Conservation (phyloP, 768 basidiomycete genomes). For the Suillus cothurnatus region DNA sequence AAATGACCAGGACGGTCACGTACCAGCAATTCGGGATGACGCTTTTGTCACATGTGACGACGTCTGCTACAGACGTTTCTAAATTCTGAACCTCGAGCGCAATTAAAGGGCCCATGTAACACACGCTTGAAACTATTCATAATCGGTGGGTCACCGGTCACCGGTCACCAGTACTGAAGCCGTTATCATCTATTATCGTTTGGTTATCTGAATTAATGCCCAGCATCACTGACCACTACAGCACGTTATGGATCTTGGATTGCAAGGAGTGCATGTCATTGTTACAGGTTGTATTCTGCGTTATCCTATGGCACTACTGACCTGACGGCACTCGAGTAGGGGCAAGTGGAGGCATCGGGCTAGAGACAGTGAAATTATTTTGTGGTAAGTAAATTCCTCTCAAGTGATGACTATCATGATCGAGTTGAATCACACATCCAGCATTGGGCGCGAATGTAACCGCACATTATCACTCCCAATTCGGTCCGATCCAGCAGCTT, state of each 20-base stretch:
- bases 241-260: conserved; percentile 53
- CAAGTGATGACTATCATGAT: not conserved
- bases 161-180: no score
- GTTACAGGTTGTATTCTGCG: conserved; percentile 52
- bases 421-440: conserved; percentile 25
- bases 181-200: not conserved
- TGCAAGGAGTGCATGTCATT: conserved; percentile 64
- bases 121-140: no score
- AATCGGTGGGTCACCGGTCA: no score
- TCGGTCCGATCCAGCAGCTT: conserved; percentile 43
- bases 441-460: conserved; percentile 73
- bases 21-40: no score
- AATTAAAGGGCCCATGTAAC: no score
- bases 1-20: no score
- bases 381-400: conserved; percentile 43
- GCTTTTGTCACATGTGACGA: no score
- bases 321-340: conserved; percentile 40
- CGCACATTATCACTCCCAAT: conserved; percentile 67
- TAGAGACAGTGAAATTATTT: conserved; percentile 59
- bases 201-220: not conserved
- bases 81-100: no score
- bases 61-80: no score
- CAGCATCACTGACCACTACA: not conserved
- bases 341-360: conserved; percentile 76
- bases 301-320: not conserved